Evolutionary conservation across 805 yeast genomes (phyloP).

Genomic region (Saccharomycopsis malanga): DNA sequence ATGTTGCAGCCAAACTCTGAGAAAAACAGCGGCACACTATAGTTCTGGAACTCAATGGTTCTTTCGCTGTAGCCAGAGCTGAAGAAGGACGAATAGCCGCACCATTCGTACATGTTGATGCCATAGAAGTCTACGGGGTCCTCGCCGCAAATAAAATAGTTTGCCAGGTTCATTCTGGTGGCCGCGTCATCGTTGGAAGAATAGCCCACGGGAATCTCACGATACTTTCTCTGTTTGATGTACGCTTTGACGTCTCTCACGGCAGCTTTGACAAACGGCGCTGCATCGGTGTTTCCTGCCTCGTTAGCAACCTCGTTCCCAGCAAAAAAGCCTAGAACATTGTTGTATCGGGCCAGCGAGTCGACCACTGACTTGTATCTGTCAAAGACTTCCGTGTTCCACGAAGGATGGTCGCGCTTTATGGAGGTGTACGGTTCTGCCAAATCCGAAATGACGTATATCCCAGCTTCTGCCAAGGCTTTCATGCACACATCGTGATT

Average conservation of each 20-base stretch:
- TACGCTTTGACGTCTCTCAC: conserved; percentile 69
- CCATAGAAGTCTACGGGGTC: conserved; percentile 79
- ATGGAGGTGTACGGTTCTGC: conserved; percentile 61
- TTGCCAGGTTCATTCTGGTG: conserved; percentile 62
- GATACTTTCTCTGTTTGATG: conserved; percentile 51
- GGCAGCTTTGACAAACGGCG: conserved; percentile 80
- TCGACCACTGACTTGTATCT: conserved; percentile 70
- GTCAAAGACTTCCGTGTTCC: conserved; percentile 55
- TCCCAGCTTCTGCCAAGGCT: conserved; percentile 63
- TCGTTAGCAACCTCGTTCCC: conserved; percentile 80
- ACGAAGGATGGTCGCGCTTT: conserved; percentile 53
- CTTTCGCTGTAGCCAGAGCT: conserved; percentile 63
- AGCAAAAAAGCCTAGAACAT: conserved; percentile 75
- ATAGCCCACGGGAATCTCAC: conserved; percentile 74
- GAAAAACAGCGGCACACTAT: conserved; percentile 76
- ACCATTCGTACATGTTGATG: conserved; percentile 85
- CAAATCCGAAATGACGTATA: conserved; percentile 74
- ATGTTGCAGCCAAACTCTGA: conserved; percentile 86
- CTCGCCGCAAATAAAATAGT: conserved; percentile 72
- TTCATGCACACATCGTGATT: conserved; percentile 69
- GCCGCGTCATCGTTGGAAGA: conserved; percentile 69
- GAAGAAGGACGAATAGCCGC: conserved; percentile 56
- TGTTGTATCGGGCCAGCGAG: conserved; percentile 58
- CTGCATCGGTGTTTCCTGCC: conserved; percentile 58
- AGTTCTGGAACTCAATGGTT: conserved; percentile 64